A percentile compares a stretch with the other conserved stretches of the same genome.
Evolutionary conservation across 2,329 filamentous ascomycete genomes (phyloP).

Genomic region (Ceratocystis diversiconidia): DNA sequence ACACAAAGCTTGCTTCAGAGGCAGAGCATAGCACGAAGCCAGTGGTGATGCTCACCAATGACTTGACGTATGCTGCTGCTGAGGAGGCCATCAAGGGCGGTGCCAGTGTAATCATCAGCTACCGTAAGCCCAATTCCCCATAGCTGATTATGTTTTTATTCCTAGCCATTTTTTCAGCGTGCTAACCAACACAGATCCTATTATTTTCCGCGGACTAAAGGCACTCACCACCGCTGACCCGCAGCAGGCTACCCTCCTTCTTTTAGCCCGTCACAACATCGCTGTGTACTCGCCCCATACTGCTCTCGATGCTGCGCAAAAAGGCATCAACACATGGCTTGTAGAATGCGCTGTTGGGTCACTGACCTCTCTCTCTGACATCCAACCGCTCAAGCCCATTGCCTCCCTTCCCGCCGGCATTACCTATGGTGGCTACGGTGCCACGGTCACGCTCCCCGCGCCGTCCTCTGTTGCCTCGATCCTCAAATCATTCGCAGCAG

Average conservation of each 20-base stretch:
- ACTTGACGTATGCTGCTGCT: conserved; percentile 77
- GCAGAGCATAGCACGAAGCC: conserved; percentile 24
- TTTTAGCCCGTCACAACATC: conserved; percentile 71
- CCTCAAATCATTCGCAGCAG: conserved; percentile 43
- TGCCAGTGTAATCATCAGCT: conserved; percentile 71
- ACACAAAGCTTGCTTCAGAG: conserved; percentile 25
- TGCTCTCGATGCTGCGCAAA: conserved; percentile 72
- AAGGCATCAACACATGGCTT: conserved; percentile 87
- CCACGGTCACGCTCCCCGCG: conserved; percentile 31
- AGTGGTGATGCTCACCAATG: conserved; percentile 54
- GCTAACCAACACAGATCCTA: conserved; percentile 51
- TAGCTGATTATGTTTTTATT: not conserved
- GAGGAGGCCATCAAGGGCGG: conserved; percentile 71
- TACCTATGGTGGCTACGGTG: conserved; percentile 39
- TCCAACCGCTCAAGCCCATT: conserved; percentile 32
- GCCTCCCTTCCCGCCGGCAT: conserved; percentile 30
- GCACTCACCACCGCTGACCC: conserved; percentile 70
- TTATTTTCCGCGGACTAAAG: conserved; percentile 90
- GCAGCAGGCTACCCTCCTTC: conserved; percentile 73
- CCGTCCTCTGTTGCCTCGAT: conserved; percentile 31
- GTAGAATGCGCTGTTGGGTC: conserved; percentile 63
- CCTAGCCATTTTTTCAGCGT: not conserved
- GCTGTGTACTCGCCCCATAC: conserved; percentile 96
- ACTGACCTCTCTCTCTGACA: conserved; percentile 18
- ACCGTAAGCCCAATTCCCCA: conserved; percentile 42